Evolutionary conservation across 805 yeast species (phyloP), one percentile per base, ranked within the genome.

Genomic region (Candida khao-thaluensis): DNA sequence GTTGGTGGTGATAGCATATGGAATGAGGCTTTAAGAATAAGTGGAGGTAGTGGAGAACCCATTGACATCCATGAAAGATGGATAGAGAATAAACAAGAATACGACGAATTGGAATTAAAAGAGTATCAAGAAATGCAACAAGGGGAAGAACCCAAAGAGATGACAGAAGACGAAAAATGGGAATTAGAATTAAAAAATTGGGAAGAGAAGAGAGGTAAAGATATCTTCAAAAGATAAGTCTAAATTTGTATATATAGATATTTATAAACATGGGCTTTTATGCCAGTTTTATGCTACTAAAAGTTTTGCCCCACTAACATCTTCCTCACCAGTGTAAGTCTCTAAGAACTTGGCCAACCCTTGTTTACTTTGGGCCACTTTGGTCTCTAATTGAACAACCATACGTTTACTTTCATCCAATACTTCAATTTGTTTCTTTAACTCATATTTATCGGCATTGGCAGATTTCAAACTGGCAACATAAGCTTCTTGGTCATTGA

Each of bases 1-100:
- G 72, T 91, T 6, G 96, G 97, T 2, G 99, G 98, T n/a, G 99
- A 93, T 56, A 78, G 91, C 0, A 80, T 93, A 2, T 93, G 99
- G 99, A 85, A 89, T n/a, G 96, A 91, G 51, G 96, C 96, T 0
- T 76, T 91, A 0, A 72, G 98, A 47, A 87, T 85, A 38, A 82
- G 90, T 27, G 80, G 85, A 8, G 60, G 71, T 32, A 79, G 69
- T 4, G 49, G 41, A 22, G 62, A 67, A 33, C 76, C 74, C 11
- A 66, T 78, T 5, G 96, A 90, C 57, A 77, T 88, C 4, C 99
- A 93, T 50, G 99, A 93, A 49, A 72, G 99, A 43, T 93, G 99
- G 99, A 76, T 93, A 8, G 96, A 87, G 42, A 72, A 81, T 48
- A 93, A 90, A 57, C 83, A 76, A 18, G 68, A 66, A 35, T 89